Percentiles rank a stretch among this genome's conserved stretches.
Conservation (phyloP, 257 asterid species). For the Mitragyna speciosa region DNA sequence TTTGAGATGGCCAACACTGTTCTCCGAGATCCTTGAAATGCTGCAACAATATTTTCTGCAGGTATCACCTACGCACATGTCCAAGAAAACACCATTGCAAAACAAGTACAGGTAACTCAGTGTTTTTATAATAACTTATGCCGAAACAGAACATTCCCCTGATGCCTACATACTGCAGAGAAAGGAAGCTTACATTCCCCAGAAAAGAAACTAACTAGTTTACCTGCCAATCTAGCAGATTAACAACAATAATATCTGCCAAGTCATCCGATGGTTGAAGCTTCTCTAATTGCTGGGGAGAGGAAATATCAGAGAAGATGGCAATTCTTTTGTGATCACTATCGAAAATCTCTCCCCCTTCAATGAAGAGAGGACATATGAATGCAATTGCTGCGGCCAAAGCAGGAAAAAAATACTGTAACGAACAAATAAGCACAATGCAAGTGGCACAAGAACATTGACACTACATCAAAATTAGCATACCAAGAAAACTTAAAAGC, state of each 20-base stretch:
- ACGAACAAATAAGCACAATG: neutral
- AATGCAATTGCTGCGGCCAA: constrained; percentile 66
- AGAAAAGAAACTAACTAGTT: constrained; percentile 9
- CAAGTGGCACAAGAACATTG: neutral
- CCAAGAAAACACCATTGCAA: neutral
- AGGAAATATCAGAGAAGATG: constrained; percentile 52
- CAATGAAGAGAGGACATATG: constrained; percentile 61
- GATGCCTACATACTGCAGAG: neutral
- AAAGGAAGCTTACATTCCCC: neutral
- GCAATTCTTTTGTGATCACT: constrained; percentile 48
- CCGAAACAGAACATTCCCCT: neutral
- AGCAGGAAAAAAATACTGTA: neutral
- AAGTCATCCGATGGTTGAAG: constrained; percentile 45
- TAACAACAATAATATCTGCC: constrained; percentile 55
- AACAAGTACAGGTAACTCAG: neutral
- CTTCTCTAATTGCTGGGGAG: constrained; percentile 63
- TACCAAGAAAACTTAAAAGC: no score
- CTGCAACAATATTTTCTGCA: constrained; percentile 85
- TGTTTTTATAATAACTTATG: neutral
- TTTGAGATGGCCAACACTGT: constrained; percentile 73
- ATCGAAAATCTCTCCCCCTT: constrained; percentile 58
- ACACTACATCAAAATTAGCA: neutral
- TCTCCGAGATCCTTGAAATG: constrained; percentile 62
- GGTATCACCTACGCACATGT: constrained; percentile 59
- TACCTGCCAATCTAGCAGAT: constrained; percentile 84